phyloP scores from a whole-genome alignment of 805 yeast species.

The Sugiyamaella lignohabitans region DNA sequence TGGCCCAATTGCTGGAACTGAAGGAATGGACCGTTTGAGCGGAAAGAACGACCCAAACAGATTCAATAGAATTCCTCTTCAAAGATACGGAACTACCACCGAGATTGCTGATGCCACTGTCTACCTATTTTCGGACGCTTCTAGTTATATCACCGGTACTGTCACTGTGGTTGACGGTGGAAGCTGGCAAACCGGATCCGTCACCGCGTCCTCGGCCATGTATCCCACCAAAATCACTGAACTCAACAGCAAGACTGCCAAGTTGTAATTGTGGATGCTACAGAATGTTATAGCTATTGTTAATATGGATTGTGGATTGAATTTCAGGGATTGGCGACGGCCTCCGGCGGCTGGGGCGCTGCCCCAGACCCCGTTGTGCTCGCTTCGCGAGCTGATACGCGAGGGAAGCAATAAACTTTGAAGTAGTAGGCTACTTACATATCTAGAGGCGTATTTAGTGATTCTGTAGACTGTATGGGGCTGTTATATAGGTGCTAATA shows the following conservation, averaged over 20 bases:
- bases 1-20: constrained; percentile 82
- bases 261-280: neutral
- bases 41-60: constrained; percentile 39
- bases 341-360: too few species aligned
- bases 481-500: too few species aligned
- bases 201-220: neutral
- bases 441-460: too few species aligned
- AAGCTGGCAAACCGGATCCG: constrained; percentile 55
- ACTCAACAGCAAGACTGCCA: neutral
- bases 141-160: constrained; percentile 69
- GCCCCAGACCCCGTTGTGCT: too few species aligned
- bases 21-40: constrained; percentile 66
- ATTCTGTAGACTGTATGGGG: too few species aligned
- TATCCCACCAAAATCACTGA: neutral
- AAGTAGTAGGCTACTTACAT: too few species aligned
- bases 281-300: too few species aligned
- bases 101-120: constrained; percentile 90
- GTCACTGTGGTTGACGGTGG: constrained; percentile 85
- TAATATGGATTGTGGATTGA: too few species aligned
- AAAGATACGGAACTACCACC: constrained; percentile 48
- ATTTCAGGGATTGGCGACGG: too few species aligned
- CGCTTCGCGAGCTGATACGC: too few species aligned
- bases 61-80: constrained; percentile 46
- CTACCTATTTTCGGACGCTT: constrained; percentile 77
- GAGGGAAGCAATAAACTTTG: too few species aligned